Base-by-base conservation (phyloP, 2,329 filamentous ascomycete species). In the Gaeumannomyces tritici region DNA sequence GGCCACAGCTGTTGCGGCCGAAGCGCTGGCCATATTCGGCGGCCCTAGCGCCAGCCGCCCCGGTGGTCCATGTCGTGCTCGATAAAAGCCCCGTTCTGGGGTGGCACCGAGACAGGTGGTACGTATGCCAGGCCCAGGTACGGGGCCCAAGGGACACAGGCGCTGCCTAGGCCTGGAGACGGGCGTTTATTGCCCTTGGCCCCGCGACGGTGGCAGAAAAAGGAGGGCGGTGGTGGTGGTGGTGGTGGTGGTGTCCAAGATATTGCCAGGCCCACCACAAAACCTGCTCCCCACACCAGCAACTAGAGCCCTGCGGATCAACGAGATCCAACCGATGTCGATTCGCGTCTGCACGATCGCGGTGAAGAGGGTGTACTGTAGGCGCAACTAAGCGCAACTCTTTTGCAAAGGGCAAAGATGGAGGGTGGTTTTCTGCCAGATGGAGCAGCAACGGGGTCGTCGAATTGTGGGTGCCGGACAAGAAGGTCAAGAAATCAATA, bases 341-440 rank as follows among this genome's bases (percentile, higher is more conserved):
- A 57, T 57, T 61, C 60, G 60, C 54, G 35, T 61, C 28, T 61
- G 60, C 60, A 54, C 42, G 60, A 61, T 61, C 60, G n/a, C n/a
- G 54, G 29, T 24, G 51, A 55, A 61, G 42, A 47, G 42, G 42
- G 55, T 61, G 29, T 31, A 9, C 29, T 5, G 29, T 54, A 24
- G 33, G 8, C 54, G 28, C 42, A 27, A 26, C 35, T n/a, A n/a
- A n/a, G n/a, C n/a, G n/a, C n/a, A n/a, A n/a, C n/a, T n/a, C n/a
- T 11, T n/a, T 28, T 29, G 27, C n/a, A 26, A 56, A 42, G 5
- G 35, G 13, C n/a, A 27, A 28, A 15, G n/a, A 61, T 33, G 35
- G 42, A 51, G n/a, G 29, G 57, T 24, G 29, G 28, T 21, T 33
- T 58, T 24, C 54, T 55, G 4, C 29, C 12, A 56, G 18, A 26